Evolutionary conservation across 2,329 filamentous ascomycete species (phyloP), one percentile per base, ranked within the genome.

Genomic region (Geosmithia putterillii): DNA sequence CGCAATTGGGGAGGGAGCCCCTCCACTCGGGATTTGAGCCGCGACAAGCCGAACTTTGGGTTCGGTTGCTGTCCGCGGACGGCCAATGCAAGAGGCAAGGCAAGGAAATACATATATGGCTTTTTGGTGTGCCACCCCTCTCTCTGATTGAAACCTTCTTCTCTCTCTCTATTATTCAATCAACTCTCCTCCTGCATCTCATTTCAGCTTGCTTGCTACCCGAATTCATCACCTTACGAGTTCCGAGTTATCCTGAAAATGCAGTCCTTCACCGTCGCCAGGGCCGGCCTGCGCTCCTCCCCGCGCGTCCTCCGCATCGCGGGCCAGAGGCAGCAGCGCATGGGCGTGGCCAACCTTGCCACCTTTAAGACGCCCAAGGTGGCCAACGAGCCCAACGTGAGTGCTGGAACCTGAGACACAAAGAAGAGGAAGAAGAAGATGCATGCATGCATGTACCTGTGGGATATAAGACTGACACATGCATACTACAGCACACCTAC

Each of bases 401-500:
- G 86, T 72, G n/a, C 18, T n/a, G 3, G 38, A 19, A 20, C 15
- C 6, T 37, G 35, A 7, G 35, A 7, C 7, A 19, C 7, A n/a
- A 19, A 37, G 15, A 19, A 21, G 7, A 10, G 10, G 20, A 41
- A 23, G 20, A 19, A 40, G 20, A 40, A 9, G 38, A 41, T 18
- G 15, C 6, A 39, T 39, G 37, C n/a, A n/a, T n/a, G n/a, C 18
- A 10, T 8, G 20, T 20, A 20, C 18, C 20, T 9, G 38, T 7
- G 38, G 8, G 20, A 14, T 12, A n/a, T 8, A 9, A 10, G 18
- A 14, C 37, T 38, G 37, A 38, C 18, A n/a, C n/a, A n/a, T n/a
- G n/a, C n/a, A n/a, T n/a, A n/a, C n/a, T n/a, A n/a, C 53, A 95
- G 88, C 84, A 94, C 69, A 83, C 90, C 64, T 98, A 95, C 61